phyloP scores from a whole-genome alignment of 176 grass and related monocot species.

The Rhipidocladum racemiflorum region DNA sequence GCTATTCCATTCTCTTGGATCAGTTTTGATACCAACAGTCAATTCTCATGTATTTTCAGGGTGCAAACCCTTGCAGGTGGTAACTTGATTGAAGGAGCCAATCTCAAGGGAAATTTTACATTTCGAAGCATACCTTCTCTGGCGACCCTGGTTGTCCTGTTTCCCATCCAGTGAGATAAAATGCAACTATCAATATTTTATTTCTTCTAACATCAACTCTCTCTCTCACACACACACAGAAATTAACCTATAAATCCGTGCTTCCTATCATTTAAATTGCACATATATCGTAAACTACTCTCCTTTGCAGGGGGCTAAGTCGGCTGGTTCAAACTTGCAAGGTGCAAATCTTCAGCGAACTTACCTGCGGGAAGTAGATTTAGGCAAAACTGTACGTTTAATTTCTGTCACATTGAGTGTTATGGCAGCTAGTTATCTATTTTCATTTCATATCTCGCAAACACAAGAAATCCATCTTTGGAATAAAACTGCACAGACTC shows the following conservation, averaged over 20 bases:
- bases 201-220: neutral
- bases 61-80: slow-evolving; percentile 48
- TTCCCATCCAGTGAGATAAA: neutral
- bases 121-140: neutral
- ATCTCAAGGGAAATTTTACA: slow-evolving; percentile 51
- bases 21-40: neutral
- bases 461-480: neutral
- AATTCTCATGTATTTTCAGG: slow-evolving; percentile 37
- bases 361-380: slow-evolving; percentile 70
- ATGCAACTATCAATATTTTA: neutral
- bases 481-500: neutral
- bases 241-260: neutral
- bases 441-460: neutral
- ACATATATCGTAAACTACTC: neutral
- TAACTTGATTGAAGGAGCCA: slow-evolving; percentile 62
- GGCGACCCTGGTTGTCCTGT: neutral
- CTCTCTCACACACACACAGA: neutral
- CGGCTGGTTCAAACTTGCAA: slow-evolving; percentile 55
- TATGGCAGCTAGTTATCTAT: neutral
- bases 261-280: neutral
- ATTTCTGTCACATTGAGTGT: neutral
- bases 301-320: slow-evolving; percentile 48
- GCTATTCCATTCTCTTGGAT: neutral
- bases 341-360: slow-evolving; percentile 72
- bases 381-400: slow-evolving; percentile 55